These are phyloP conservation scores for Cryptosporidium andersoni DNA, from an alignment of 169 alveolate species.

Conservation along the genomic window DNA sequence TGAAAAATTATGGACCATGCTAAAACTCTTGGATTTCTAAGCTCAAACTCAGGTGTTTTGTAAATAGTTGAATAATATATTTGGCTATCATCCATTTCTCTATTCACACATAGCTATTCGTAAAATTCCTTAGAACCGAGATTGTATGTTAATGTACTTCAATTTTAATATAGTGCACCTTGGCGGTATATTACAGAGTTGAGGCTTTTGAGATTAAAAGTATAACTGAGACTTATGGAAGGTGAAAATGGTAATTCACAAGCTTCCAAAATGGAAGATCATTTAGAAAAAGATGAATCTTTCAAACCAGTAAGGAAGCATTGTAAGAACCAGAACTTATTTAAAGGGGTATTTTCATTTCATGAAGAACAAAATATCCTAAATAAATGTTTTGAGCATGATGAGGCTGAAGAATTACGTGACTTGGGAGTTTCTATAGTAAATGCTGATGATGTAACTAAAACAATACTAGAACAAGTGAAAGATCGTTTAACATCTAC, in stretches of 20 bases:
- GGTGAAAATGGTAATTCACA: too few relatives aligned
- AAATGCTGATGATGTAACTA: conserved; percentile 54
- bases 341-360: conserved; percentile 17
- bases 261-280: too few relatives aligned
- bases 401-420: conserved; percentile 39
- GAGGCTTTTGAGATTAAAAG: too few relatives aligned
- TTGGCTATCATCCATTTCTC: neutral
- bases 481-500: conserved; percentile 6
- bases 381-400: conserved; percentile 24
- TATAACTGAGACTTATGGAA: too few relatives aligned
- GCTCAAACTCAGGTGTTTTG: conserved; percentile 33
- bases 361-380: conserved; percentile 48
- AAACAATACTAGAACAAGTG: conserved; percentile 59
- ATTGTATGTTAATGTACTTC: too few relatives aligned
- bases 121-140: too few relatives aligned
- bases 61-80: neutral
- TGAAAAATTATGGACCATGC: conserved; percentile 60
- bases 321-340: neutral
- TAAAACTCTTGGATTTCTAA: conserved; percentile 36
- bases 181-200: too few relatives aligned
- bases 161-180: too few relatives aligned
- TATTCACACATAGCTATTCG: too few relatives aligned
- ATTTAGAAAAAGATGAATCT: neutral
- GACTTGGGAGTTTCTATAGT: conserved; percentile 64
- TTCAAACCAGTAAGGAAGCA: neutral